Evolutionary conservation across 495 filamentous ascomycete genomes (phyloP).

Genomic region (Chaetomidium leptoderma): DNA sequence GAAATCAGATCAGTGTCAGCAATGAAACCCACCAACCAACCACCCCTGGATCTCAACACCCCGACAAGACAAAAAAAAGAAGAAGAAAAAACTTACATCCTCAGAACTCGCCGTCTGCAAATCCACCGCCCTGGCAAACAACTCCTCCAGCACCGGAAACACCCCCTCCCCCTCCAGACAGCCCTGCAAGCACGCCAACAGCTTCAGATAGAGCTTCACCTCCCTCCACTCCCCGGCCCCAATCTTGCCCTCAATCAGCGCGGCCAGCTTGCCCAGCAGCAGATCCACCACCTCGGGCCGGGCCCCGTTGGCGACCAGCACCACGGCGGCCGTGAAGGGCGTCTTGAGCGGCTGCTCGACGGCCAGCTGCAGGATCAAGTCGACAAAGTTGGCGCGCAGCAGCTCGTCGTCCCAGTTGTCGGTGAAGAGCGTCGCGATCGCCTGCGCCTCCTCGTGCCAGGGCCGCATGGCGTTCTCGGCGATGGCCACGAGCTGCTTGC

Average conservation of each 20-base stretch:
- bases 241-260: constrained; percentile 57
- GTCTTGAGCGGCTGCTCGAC: constrained; percentile 95
- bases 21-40: constrained; percentile 19
- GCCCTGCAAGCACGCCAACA: constrained; percentile 75
- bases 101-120: constrained; percentile 86
- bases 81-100: constrained; percentile 57
- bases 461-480: constrained; percentile 79
- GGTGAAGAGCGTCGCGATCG: constrained; percentile 69
- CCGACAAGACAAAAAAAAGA: not conserved
- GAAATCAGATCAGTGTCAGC: no score
- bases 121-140: constrained; percentile 79
- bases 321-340: constrained; percentile 79
- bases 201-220: constrained; percentile 83
- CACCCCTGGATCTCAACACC: not conserved
- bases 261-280: constrained; percentile 57
- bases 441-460: constrained; percentile 74
- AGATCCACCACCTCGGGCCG: constrained; percentile 68
- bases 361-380: constrained; percentile 67
- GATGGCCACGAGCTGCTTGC: constrained; percentile 74
- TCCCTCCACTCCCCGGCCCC: constrained; percentile 76
- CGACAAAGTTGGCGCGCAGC: constrained; percentile 62
- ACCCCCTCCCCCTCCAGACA: constrained; percentile 78
- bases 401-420: constrained; percentile 76
- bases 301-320: constrained; percentile 68
- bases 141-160: constrained; percentile 76